Percentiles rank a stretch among this genome's conserved stretches.
phyloP scores from a whole-genome alignment of 2,329 filamentous ascomycete genomes.

The Diatrype stigma region DNA sequence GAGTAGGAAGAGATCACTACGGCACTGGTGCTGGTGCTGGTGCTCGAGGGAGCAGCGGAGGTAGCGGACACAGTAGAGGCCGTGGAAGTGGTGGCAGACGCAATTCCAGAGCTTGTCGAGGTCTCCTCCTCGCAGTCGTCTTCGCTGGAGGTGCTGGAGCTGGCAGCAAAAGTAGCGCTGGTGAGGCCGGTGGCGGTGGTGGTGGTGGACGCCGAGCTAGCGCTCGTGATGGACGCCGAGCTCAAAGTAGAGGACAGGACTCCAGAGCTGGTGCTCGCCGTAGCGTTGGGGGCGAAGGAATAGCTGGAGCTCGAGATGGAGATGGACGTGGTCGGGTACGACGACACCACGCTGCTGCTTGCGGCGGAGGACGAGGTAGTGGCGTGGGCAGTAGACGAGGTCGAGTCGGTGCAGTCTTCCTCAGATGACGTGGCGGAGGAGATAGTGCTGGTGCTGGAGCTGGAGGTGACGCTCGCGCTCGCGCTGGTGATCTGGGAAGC shows the following conservation, averaged over 20 bases:
- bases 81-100: slow-evolving; percentile 2
- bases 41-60: slow-evolving; percentile 3
- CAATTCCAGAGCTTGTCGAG: neutral
- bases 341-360: no score
- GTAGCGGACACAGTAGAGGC: slow-evolving; percentile 4
- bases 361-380: neutral
- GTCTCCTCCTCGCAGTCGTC: neutral
- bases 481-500: slow-evolving; percentile 5
- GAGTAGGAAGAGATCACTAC: slow-evolving; percentile 3
- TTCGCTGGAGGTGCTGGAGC: slow-evolving; percentile 1
- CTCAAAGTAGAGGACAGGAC: no score
- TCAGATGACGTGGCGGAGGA: neutral
- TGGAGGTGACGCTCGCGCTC: neutral
- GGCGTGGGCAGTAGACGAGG: neutral
- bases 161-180: neutral
- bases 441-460: slow-evolving; percentile 2
- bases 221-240: no score
- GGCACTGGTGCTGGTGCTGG: slow-evolving; percentile 3
- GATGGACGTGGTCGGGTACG: neutral
- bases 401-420: neutral
- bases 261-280: no score
- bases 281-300: no score
- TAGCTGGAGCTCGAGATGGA: slow-evolving; percentile 2
- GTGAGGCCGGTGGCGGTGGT: neutral
- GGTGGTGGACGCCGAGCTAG: no score